Evolutionary conservation across 495 filamentous ascomycete genomes (phyloP), one percentile per base, ranked within the genome.

Genomic region (Bryoglossum gracile): DNA sequence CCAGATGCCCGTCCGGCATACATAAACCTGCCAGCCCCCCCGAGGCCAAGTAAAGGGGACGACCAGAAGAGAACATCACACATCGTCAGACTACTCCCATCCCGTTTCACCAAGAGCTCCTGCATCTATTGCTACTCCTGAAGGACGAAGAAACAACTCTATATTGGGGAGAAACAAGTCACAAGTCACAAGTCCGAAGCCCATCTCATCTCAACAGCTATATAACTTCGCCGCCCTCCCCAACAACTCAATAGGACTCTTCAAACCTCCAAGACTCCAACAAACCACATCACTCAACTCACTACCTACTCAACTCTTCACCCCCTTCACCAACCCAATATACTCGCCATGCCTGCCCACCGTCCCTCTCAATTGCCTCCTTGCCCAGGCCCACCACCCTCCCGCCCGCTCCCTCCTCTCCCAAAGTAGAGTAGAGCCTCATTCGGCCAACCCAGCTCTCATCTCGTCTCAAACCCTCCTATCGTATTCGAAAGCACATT

Each of bases 321-420:
- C 3, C 28, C 5, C 38, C 14, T 32, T 14, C 22, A 3, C 35
- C 18, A 25, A 25, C 37, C 46, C 32, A 51, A 11, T 18, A 63
- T 45, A 58, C 60, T 57, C 70, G 78, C 64, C 55, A 82, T 84
- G 81, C 80, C 81, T 74, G 73, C 72, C 60, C 75, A 85, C 68
- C 78, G 79, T 60, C 76, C 82, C 43, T 78, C 79, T 59, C 74
- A 80, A 54, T 81, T 89, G 55, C 86, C 86, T 74, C 86, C 86
- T 56, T 89, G 84, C 78, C 86, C 86, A 3, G 86, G 86, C 59
- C 86, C 86, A 53, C 86, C 86, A 61, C 86, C 86, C 30, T 86
- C 81, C 69, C 78, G 86, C 50, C 86, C 86, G 69, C 82, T 91
- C 16, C 86, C 86, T 62, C 85, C 85, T 62, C 76, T 88, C 30